Evolutionary conservation across 805 yeast species (phyloP).

Genomic region (Teunomyces barrocoloradensis): DNA sequence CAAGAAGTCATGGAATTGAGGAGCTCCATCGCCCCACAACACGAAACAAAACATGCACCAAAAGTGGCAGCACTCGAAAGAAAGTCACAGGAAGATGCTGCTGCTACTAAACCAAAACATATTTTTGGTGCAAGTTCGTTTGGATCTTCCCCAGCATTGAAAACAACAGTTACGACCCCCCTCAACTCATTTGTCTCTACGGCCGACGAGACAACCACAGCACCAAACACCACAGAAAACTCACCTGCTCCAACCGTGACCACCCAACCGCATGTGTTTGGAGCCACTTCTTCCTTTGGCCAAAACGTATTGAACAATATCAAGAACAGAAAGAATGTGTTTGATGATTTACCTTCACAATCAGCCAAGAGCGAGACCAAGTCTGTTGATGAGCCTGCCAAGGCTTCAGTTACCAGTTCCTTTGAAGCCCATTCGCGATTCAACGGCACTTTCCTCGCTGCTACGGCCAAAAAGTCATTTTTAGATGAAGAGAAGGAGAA

Average conservation of each 20-base stretch:
- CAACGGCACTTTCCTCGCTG: slow-evolving; percentile 54
- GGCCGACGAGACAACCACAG: slow-evolving; percentile 10
- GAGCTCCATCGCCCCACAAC: not conserved
- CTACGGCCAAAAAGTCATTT: slow-evolving; percentile 54
- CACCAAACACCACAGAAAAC: slow-evolving; percentile 9
- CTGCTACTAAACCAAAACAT: slow-evolving; percentile 8
- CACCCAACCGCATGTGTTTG: slow-evolving; percentile 30
- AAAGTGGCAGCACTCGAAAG: slow-evolving; percentile 4
- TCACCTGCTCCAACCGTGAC: slow-evolving; percentile 6
- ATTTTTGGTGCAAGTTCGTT: slow-evolving; percentile 15
- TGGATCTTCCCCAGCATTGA: slow-evolving; percentile 1
- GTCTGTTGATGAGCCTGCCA: not conserved
- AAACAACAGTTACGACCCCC: slow-evolving; percentile 8
- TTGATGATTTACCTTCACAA: slow-evolving; percentile 20
- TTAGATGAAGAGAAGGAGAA: slow-evolving; percentile 39
- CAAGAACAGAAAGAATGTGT: slow-evolving; percentile 24
- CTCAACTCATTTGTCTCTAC: slow-evolving; percentile 8
- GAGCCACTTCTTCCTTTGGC: slow-evolving; percentile 42
- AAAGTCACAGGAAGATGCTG: not conserved
- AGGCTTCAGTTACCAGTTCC: slow-evolving; percentile 14
- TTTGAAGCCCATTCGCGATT: slow-evolving; percentile 50
- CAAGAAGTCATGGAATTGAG: slow-evolving; percentile 18
- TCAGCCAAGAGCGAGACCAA: not conserved
- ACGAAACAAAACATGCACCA: not conserved
- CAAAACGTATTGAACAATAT: slow-evolving; percentile 23